phyloP scores from a whole-genome alignment of 495 filamentous ascomycete species.

The Bathelium albidoporum region DNA sequence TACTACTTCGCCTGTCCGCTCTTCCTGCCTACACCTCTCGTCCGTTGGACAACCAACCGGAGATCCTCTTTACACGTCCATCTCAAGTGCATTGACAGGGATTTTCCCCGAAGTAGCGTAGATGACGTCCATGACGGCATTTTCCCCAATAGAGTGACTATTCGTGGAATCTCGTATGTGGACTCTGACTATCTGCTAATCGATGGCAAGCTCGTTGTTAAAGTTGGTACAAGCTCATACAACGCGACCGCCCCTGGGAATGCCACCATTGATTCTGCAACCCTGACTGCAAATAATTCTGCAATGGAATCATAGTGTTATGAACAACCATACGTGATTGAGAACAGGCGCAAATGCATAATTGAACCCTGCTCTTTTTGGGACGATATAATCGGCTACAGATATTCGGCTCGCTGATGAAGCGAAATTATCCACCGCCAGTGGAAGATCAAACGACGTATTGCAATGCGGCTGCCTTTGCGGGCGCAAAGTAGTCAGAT shows the following conservation, averaged over 20 bases:
- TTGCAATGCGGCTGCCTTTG: constrained; percentile 11
- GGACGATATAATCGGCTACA: background rate
- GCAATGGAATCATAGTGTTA: background rate
- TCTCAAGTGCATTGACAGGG: too few species aligned
- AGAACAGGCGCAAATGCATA: background rate
- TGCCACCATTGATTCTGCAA: constrained; percentile 2
- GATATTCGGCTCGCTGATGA: constrained; percentile 2
- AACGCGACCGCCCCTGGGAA: background rate
- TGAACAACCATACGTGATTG: background rate
- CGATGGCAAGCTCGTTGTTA: constrained; percentile 5
- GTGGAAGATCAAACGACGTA: constrained; percentile 7
- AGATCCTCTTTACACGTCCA: too few species aligned
- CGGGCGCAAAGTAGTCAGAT: constrained; percentile 5
- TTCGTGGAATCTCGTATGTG: background rate
- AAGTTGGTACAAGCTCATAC: background rate
- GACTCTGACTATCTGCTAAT: background rate
- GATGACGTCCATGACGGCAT: too few species aligned
- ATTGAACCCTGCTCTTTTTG: background rate
- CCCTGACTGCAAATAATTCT: background rate
- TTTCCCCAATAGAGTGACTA: constrained; percentile 1
- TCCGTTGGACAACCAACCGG: too few species aligned
- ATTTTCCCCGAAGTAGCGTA: too few species aligned
- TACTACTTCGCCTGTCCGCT: too few species aligned
- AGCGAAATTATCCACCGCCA: constrained; percentile 8
- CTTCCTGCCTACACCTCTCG: too few species aligned